Evolutionary conservation across 2,329 filamentous ascomycete genomes (phyloP), one percentile per base, ranked within the genome.

Genomic region (Scedosporium boydii): DNA sequence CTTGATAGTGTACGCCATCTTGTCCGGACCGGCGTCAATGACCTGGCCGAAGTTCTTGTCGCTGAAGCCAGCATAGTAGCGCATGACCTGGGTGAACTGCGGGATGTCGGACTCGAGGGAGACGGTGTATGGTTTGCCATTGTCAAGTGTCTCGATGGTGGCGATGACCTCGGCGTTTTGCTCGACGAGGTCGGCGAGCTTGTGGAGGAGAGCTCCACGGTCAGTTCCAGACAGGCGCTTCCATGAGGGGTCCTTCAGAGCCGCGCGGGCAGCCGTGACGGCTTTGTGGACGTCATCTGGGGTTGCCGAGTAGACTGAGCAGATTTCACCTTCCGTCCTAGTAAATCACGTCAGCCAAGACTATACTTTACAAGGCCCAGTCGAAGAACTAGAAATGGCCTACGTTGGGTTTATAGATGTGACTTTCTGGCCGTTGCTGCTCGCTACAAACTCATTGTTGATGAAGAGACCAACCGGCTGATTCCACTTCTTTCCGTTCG

Each of bases 401-500:
- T 76, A 89, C 86, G 82, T 82, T 56, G 89, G 89, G 70, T 91
- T 91, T 69, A 91, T 82, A 18, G 83, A 82, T 14, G 81, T 77
- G 61, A 92, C 81, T 67, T 81, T 89, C 70, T 86, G 80, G 55
- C 82, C 86, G 14, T 82, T 82, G 72, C 81, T 85, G 62, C 86
- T 84, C 69, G 84, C 80, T 61, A 91, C 86, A 72, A 90, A 93
- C 71, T 91, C 87, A 66, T 92, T 91, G 78, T 90, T 89, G 77
- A 93, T 91, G 75, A 92, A 93, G 7, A 93, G 80, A n/a, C 90
- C 90, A 55, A 84, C 79, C 2, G 89, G 89, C 76, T 91, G 88
- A 12, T 75, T 78, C 75, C 90, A 93, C 68, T 83, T 86, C 73
- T 77, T 80, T 68, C 89, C 89, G 74, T 93, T 93, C 4, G 90